A percentile compares a stretch with the other conserved stretches of the same genome.
These are phyloP conservation scores for Rhodotorula toruloides DNA, from an alignment of 768 basidiomycete genomes.

Conservation along the genomic window DNA sequence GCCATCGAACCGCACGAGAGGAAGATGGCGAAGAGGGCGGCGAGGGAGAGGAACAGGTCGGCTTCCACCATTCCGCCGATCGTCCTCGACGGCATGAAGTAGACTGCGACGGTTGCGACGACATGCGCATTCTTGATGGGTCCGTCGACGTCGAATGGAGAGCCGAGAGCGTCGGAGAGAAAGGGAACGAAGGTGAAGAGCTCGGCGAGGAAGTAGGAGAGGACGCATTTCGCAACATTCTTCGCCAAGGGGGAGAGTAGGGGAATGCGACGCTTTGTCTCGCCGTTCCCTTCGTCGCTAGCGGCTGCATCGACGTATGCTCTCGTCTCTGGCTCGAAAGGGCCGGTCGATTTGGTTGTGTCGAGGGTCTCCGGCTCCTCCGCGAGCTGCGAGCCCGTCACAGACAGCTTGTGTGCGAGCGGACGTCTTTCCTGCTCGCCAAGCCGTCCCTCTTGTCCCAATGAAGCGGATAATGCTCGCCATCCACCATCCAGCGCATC, in stretches of 20 bases:
- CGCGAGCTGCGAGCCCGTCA: not conserved
- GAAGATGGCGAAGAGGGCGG: constrained; percentile 56
- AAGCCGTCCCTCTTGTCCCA: too few relatives aligned
- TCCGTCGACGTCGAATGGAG: constrained; percentile 37
- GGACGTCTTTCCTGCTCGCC: too few relatives aligned
- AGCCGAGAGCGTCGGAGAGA: constrained; percentile 65
- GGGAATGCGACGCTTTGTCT: not conserved
- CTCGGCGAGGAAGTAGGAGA: constrained; percentile 83
- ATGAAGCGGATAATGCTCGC: too few relatives aligned
- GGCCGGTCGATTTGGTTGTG: not conserved
- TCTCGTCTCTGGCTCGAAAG: not conserved
- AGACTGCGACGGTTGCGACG: constrained; percentile 58
- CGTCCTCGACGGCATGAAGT: constrained; percentile 91
- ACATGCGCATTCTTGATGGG: constrained; percentile 36
- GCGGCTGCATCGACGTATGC: not conserved
- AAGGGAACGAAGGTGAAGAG: constrained; percentile 84
- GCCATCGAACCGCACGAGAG: constrained; percentile 47
- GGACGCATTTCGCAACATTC: constrained; percentile 73
- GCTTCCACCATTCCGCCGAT: constrained; percentile 81
- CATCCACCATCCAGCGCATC: not conserved
- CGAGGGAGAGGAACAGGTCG: constrained; percentile 65
- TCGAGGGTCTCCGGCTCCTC: constrained; percentile 32
- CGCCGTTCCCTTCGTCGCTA: not conserved
- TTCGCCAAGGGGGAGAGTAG: constrained; percentile 12
- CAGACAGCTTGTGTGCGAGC: too few relatives aligned